Conservation (phyloP, 306 rosid species). For the Malus orientalis region DNA sequence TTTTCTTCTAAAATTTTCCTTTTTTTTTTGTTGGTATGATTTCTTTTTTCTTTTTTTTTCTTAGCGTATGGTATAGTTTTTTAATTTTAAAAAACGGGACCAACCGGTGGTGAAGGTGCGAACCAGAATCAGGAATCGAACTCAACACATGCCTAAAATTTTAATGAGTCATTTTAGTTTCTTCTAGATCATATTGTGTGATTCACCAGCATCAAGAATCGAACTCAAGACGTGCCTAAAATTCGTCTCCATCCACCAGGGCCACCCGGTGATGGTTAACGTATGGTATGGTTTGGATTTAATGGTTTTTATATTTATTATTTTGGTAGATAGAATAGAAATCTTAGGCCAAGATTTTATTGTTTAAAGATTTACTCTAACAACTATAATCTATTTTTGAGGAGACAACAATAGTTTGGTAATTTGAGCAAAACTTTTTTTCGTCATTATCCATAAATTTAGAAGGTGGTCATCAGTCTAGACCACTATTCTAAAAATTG, state of each 20-base stretch:
- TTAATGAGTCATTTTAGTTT: no score
- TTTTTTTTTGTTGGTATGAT: not conserved
- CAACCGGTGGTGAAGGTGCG: no score
- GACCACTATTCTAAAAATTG: not conserved
- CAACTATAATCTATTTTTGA: not conserved
- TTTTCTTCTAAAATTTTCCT: not conserved
- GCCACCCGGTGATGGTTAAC: not conserved
- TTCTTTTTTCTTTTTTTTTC: no score
- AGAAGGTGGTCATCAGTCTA: not conserved
- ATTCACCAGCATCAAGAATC: no score
- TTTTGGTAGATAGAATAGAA: not conserved
- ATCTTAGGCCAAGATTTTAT: not conserved
- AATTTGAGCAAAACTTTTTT: not conserved
- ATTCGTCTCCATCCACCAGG: accelerated
- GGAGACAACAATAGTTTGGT: not conserved
- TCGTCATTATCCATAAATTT: not conserved
- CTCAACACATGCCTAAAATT: no score
- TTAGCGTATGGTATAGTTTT: no score
- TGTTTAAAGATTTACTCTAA: not conserved
- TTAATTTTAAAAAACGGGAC: no score
- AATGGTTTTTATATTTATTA: not conserved
- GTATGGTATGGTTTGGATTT: not conserved
- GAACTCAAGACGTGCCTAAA: no score
- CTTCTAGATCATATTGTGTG: no score
- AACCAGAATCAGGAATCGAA: no score